Conservation (phyloP, 495 filamentous ascomycete genomes). For the Daldinia concentrica region DNA sequence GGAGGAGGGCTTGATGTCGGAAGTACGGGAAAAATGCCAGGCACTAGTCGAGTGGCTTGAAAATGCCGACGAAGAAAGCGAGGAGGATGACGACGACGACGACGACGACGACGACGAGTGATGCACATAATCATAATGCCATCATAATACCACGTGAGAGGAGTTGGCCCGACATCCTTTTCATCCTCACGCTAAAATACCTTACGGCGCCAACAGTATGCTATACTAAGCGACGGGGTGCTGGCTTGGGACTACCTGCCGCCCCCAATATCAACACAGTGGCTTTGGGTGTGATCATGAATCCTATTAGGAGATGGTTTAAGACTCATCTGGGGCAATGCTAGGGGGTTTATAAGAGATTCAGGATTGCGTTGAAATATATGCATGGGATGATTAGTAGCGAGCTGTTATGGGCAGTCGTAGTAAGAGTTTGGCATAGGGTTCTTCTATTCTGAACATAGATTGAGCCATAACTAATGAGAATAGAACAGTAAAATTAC, state of each 20-base stretch:
- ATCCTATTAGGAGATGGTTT: background rate
- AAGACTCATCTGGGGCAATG: background rate
- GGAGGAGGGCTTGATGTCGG: slow-evolving; percentile 70
- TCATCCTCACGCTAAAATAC: background rate
- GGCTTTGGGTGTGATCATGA: background rate
- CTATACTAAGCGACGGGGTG: background rate
- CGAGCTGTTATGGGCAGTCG: background rate
- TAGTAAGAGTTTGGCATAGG: background rate
- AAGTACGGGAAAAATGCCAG: slow-evolving; percentile 74
- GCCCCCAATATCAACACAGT: background rate
- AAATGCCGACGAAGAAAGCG: slow-evolving; percentile 81
- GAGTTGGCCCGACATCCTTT: background rate
- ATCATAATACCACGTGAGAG: background rate
- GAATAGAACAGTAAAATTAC: background rate
- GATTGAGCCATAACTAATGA: background rate
- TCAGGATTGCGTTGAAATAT: background rate
- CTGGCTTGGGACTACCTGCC: background rate
- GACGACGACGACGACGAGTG: slow-evolving; percentile 47
- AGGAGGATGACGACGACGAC: slow-evolving; percentile 68
- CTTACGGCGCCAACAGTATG: background rate
- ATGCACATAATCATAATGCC: background rate
- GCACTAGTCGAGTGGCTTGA: slow-evolving; percentile 88
- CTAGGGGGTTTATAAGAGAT: background rate
- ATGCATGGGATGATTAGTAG: background rate
- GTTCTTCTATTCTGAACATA: background rate